Evolutionary conservation across 2,329 filamentous ascomycete species (phyloP).

Genomic region (Purpureocillium takamizusanense): DNA sequence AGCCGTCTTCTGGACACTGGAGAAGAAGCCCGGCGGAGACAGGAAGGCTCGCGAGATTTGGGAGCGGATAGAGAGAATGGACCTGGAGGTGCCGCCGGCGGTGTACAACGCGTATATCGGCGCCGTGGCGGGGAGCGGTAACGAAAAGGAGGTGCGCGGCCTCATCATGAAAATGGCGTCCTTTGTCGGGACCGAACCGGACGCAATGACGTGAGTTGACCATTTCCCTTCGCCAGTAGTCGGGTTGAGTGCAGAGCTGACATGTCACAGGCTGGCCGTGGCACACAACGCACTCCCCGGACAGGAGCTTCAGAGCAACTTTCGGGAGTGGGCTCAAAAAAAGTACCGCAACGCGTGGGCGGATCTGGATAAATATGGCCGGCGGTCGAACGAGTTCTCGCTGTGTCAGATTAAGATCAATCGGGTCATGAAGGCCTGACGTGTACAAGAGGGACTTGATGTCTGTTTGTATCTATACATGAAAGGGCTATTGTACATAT

Average conservation of each 20-base stretch:
- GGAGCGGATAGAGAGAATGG: conserved; percentile 62
- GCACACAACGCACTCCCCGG: conserved; percentile 67
- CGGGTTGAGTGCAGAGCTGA: conserved; percentile 8
- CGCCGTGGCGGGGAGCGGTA: conserved; percentile 64
- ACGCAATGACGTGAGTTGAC: conserved; percentile 58
- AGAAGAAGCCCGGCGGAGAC: conserved; percentile 50
- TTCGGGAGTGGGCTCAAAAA: conserved; percentile 65
- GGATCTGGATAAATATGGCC: conserved; percentile 48
- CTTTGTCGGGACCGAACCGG: conserved; percentile 58
- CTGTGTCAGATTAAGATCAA: conserved; percentile 40
- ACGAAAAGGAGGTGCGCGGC: conserved; percentile 57
- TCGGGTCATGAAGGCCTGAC: conserved; percentile 38
- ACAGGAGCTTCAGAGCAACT: conserved; percentile 54
- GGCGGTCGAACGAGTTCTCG: conserved; percentile 32
- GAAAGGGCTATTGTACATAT: conserved; percentile 26
- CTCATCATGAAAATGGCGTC: conserved; percentile 59
- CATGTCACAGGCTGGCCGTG: conserved; percentile 52
- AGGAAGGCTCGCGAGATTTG: conserved; percentile 58
- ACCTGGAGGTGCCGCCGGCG: conserved; percentile 64
- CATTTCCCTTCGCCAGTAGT: too few relatives aligned
- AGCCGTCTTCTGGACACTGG: conserved; percentile 72
- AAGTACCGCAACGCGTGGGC: conserved; percentile 63
- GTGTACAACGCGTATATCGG: conserved; percentile 73
- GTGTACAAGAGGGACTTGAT: conserved; percentile 20
- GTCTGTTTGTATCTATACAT: conserved; percentile 25